Percentiles rank a stretch among this genome's conserved stretches.
Evolutionary conservation across 2,329 filamentous ascomycete species (phyloP).

Genomic region (Tolypocladium ovalisporum): DNA sequence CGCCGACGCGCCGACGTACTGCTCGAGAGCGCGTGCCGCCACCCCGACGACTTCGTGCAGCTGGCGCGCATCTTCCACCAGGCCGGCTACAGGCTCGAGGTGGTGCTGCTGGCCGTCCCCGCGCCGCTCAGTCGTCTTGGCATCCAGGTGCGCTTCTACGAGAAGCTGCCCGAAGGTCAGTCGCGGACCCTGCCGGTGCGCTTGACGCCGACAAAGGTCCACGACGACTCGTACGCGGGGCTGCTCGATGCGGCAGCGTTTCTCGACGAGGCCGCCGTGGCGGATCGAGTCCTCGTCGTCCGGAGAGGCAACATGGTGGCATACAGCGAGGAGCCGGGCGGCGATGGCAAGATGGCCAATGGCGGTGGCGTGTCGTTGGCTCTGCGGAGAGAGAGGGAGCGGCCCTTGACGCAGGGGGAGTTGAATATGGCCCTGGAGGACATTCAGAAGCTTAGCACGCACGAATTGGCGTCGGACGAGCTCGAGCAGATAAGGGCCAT

Average conservation of each 20-base stretch:
- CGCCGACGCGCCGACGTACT: conserved; percentile 22
- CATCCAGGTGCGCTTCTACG: conserved; percentile 28
- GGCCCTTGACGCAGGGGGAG: conserved; percentile 17
- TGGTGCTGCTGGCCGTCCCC: conserved; percentile 31
- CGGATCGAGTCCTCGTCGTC: conserved; percentile 27
- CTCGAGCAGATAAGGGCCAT: conserved; percentile 13
- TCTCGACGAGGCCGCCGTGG: conserved; percentile 18
- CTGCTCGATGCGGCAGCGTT: conserved; percentile 24
- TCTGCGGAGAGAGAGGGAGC: conserved; percentile 14
- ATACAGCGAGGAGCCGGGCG: conserved; percentile 9
- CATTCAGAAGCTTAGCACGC: conserved; percentile 11
- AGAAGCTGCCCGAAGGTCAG: conserved; percentile 21
- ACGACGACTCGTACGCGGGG: conserved; percentile 33
- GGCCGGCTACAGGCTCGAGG: conserved; percentile 25
- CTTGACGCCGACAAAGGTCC: conserved; percentile 31
- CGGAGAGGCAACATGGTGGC: conserved; percentile 26
- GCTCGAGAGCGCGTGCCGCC: conserved; percentile 33
- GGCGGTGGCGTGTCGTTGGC: conserved; percentile 10
- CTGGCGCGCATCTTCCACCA: conserved; percentile 23
- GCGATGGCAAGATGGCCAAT: background rate
- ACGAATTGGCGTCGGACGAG: conserved; percentile 10
- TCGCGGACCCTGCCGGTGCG: conserved; percentile 24
- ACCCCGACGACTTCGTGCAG: conserved; percentile 27
- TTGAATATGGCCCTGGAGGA: conserved; percentile 11
- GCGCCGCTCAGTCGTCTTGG: conserved; percentile 29